Conservation (phyloP, 495 filamentous ascomycete species). For the Penicillium bovifimosum region DNA sequence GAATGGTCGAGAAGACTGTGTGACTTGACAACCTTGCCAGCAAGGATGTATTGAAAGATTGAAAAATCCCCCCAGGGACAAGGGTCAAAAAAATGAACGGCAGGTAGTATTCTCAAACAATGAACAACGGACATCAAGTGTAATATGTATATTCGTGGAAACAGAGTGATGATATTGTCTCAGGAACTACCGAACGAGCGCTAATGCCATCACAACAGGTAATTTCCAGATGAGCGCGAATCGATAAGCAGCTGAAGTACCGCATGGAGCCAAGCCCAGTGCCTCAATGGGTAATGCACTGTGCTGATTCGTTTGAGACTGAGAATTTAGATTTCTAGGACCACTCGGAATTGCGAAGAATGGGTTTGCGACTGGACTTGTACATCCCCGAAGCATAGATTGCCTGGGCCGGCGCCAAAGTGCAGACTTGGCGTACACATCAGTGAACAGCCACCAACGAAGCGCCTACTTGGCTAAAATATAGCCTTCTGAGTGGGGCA, state of each 20-base stretch:
- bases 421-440: constrained; percentile 22
- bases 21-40: constrained; percentile 16
- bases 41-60: constrained; percentile 16
- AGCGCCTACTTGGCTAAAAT: constrained; percentile 5
- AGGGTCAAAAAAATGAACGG: constrained; percentile 15
- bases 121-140: background rate
- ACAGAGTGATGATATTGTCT: background rate
- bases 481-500: constrained; percentile 2
- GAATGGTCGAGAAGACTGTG: constrained; percentile 1
- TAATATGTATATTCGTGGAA: constrained; percentile 16
- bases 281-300: background rate
- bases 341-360: background rate
- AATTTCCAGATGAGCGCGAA: constrained; percentile 8
- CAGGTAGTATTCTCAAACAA: constrained; percentile 5
- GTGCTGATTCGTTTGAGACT: background rate
- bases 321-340: constrained; percentile 4
- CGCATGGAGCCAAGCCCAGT: background rate
- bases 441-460: background rate
- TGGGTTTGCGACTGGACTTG: background rate
- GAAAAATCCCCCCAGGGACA: constrained; percentile 5
- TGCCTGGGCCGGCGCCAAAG: constrained; percentile 14
- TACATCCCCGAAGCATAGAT: constrained; percentile 4
- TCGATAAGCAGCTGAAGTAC: background rate
- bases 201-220: constrained; percentile 12
- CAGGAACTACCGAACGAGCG: constrained; percentile 2